Evolutionary conservation across 805 yeast genomes (phyloP), one percentile per base, ranked within the genome.

Genomic region (Saccharomycopsis sp.): DNA sequence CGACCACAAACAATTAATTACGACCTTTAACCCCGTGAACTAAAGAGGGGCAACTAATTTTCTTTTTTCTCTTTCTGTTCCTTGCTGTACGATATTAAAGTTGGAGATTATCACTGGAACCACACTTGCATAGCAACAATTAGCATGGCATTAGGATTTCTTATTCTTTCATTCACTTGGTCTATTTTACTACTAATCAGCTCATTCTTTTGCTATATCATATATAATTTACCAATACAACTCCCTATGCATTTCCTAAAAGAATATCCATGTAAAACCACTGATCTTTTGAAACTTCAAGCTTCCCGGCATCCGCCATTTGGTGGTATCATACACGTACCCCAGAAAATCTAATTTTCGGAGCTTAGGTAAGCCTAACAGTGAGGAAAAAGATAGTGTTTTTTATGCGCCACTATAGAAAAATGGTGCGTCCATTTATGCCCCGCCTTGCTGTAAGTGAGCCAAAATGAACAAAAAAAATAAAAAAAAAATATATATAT

Each of bases 11-110:
- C 49, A 44, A 44, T 44, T 44, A 44, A 44, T 44, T 17, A 44
- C 49, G 49, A 44, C 49, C 49, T 44, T 44, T 44, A 44, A 44
- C 49, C 49, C 49, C 49, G 49, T 17, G 22, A 44, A 44, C 12
- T 44, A 44, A 44, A 44, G 49, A 44, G 49, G 49, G 49, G 49
- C 49, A 44, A 44, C 49, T 44, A 17, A n/a, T 44, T 44, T 44
- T 29, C 38, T 12, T 12, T 29, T 29, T 29, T 29, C 38, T 29
- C 38, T 5, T 29, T 29, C 38, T 29, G 38, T 29, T 12, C 38
- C 38, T 5, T 29, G 5, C 38, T 29, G 38, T 29, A 5, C 38
- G 12, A 5, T 7, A 29, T 29, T 29, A 29, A 29, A 29, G 38
- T 29, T 29, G 38, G 5, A 5, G 38, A 29, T 12, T 29, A 29